Evolutionary conservation across 768 basidiomycete genomes (phyloP).

Genomic region (Suillus bovinus): DNA sequence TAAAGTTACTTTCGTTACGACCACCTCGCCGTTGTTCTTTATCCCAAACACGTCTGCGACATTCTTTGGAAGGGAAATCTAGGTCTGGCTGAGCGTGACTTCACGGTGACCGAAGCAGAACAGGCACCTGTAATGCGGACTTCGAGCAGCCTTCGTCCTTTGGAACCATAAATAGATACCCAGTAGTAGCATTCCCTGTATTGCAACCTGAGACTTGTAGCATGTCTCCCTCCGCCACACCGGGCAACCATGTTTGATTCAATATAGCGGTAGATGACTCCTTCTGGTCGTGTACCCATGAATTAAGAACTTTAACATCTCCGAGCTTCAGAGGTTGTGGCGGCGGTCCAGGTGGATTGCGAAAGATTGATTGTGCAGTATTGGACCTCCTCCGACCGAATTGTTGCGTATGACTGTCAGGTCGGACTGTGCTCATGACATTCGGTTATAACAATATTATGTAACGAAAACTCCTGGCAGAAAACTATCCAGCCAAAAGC

Average conservation of each 20-base stretch:
- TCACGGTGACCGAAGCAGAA: constrained; percentile 2
- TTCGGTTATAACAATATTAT: not conserved
- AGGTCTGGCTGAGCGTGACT: constrained; percentile 2
- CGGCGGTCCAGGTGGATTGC: constrained; percentile 36
- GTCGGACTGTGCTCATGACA: constrained; percentile 59
- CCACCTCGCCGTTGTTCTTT: constrained; percentile 72
- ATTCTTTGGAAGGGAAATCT: constrained; percentile 77
- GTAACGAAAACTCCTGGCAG: not conserved
- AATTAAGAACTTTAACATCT: constrained; percentile 60
- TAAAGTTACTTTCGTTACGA: constrained; percentile 59
- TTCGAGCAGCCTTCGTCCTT: constrained; percentile 61
- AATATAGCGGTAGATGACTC: constrained; percentile 60
- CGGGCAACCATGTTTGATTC: constrained; percentile 77
- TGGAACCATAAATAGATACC: constrained; percentile 67
- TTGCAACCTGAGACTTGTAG: constrained; percentile 50
- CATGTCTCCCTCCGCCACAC: constrained; percentile 75
- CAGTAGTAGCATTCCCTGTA: constrained; percentile 39
- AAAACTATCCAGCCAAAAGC: not conserved
- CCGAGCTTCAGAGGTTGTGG: constrained; percentile 55
- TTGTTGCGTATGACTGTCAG: constrained; percentile 58
- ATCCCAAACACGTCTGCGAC: constrained; percentile 71
- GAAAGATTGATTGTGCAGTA: constrained; percentile 67
- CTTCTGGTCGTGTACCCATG: constrained; percentile 75
- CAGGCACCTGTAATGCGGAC: constrained; percentile 62
- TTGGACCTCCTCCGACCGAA: constrained; percentile 70